Conservation (phyloP, 1,139 yeast genomes). For the Chernovozyma sophiae-reginae region DNA sequence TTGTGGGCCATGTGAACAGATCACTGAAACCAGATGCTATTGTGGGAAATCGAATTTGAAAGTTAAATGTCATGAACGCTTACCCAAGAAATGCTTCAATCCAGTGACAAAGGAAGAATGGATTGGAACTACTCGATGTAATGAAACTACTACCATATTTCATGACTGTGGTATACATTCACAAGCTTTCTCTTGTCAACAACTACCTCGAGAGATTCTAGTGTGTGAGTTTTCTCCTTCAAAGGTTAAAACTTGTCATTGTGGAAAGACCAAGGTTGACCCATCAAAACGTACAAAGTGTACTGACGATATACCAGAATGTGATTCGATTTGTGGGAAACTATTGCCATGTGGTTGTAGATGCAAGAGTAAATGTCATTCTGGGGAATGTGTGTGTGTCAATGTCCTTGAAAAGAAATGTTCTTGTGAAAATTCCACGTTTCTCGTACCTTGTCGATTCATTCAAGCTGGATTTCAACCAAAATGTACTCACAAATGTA, state of each 20-base stretch:
- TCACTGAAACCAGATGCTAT: constrained; percentile 51
- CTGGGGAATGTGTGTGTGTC: constrained; percentile 70
- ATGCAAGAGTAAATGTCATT: constrained; percentile 71
- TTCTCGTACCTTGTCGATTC: constrained; percentile 61
- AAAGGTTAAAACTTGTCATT: constrained; percentile 60
- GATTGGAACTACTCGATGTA: constrained; percentile 66
- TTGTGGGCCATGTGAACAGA: constrained; percentile 63
- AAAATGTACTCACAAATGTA: constrained; percentile 69
- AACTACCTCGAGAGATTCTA: constrained; percentile 36
- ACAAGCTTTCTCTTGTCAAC: constrained; percentile 57
- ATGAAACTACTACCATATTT: constrained; percentile 40
- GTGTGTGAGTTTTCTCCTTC: constrained; percentile 65
- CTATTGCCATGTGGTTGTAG: constrained; percentile 65
- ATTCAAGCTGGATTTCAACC: constrained; percentile 50
- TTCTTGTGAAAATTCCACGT: constrained; percentile 47
- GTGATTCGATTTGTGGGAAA: constrained; percentile 63
- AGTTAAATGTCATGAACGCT: constrained; percentile 48
- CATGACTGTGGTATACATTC: constrained; percentile 69
- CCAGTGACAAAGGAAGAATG: constrained; percentile 30
- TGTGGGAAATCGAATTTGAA: constrained; percentile 59
- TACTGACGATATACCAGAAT: constrained; percentile 74
- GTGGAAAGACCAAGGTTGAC: constrained; percentile 53
- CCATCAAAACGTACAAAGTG: constrained; percentile 46
- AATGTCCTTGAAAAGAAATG: constrained; percentile 45
- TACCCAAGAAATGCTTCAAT: constrained; percentile 23